These are phyloP conservation scores for Starmerella apicola DNA, from an alignment of 805 yeast genomes.

Conservation along the genomic window DNA sequence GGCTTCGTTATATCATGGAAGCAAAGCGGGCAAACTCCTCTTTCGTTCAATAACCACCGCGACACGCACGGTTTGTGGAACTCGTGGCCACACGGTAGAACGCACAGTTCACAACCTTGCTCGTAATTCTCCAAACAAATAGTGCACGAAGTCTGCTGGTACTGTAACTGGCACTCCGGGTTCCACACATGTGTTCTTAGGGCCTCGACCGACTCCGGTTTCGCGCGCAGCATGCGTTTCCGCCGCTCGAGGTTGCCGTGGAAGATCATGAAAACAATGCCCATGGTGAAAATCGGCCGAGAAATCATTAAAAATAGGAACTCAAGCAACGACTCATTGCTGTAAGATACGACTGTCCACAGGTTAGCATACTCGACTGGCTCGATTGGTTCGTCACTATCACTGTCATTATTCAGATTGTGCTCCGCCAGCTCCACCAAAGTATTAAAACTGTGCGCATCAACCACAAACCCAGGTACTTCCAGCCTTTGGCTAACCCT, in stretches of 20 bases:
- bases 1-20: constrained; percentile 28
- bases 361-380: constrained; percentile 8
- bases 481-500: constrained; percentile 17
- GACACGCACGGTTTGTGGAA: constrained; percentile 47
- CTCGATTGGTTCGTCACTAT: no score
- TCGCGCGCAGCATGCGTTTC: constrained; percentile 29
- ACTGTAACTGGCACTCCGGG: not conserved
- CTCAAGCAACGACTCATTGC: constrained; percentile 26
- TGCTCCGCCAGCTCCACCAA: constrained; percentile 9
- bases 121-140: constrained; percentile 48
- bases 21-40: constrained; percentile 49
- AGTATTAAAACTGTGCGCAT: constrained; percentile 33
- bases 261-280: constrained; percentile 28
- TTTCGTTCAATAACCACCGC: constrained; percentile 46
- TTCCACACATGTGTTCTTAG: constrained; percentile 30
- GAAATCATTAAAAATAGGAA: constrained; percentile 30
- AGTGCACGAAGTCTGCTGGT: constrained; percentile 33
- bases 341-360: constrained; percentile 11
- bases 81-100: constrained; percentile 48
- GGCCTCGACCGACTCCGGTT: constrained; percentile 27
- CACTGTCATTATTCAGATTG: no score
- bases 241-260: constrained; percentile 28
- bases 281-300: constrained; percentile 31
- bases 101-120: constrained; percentile 37
- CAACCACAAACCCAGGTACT: constrained; percentile 43